Percentiles rank a stretch among this genome's conserved stretches.
Conservation (phyloP, 2,329 filamentous ascomycete genomes). For the Aureobasidium uvarum region DNA sequence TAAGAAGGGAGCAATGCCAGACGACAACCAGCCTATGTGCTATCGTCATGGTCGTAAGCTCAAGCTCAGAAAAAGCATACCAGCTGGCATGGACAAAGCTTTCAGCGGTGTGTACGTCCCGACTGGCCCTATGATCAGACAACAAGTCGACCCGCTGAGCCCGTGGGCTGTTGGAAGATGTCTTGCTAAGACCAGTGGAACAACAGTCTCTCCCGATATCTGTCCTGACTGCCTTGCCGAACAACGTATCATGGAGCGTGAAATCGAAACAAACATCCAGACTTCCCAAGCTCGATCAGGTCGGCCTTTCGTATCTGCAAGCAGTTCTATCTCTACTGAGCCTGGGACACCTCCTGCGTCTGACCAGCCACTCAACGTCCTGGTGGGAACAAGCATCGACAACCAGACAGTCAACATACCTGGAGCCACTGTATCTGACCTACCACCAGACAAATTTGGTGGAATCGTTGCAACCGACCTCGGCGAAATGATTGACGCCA, state of each 20-base stretch:
- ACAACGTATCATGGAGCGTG: slow-evolving; percentile 33
- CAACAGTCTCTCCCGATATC: slow-evolving; percentile 29
- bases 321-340: slow-evolving; percentile 26
- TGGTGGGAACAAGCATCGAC: slow-evolving; percentile 28
- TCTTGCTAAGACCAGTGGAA: slow-evolving; percentile 31
- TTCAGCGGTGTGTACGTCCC: slow-evolving; percentile 36
- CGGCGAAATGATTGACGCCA: slow-evolving; percentile 42
- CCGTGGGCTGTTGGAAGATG: slow-evolving; percentile 32
- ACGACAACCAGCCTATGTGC: slow-evolving; percentile 29
- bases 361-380: slow-evolving; percentile 16
- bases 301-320: slow-evolving; percentile 10
- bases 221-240: slow-evolving; percentile 39
- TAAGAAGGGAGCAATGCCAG: slow-evolving; percentile 5
- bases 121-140: slow-evolving; percentile 31
- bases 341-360: slow-evolving; percentile 24
- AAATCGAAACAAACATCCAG: slow-evolving; percentile 24
- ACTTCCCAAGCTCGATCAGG: neutral
- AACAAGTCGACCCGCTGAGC: slow-evolving; percentile 37
- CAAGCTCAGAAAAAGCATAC: slow-evolving; percentile 28
- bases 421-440: slow-evolving; percentile 25
- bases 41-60: slow-evolving; percentile 37
- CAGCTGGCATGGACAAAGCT: slow-evolving; percentile 34
- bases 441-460: slow-evolving; percentile 30
- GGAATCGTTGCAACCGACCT: slow-evolving; percentile 38
- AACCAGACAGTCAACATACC: slow-evolving; percentile 28